A percentile compares a stretch with the other conserved stretches of the same genome.
These are phyloP conservation scores for Suillus cothurnatus DNA, from an alignment of 768 basidiomycete genomes.

Conservation along the genomic window DNA sequence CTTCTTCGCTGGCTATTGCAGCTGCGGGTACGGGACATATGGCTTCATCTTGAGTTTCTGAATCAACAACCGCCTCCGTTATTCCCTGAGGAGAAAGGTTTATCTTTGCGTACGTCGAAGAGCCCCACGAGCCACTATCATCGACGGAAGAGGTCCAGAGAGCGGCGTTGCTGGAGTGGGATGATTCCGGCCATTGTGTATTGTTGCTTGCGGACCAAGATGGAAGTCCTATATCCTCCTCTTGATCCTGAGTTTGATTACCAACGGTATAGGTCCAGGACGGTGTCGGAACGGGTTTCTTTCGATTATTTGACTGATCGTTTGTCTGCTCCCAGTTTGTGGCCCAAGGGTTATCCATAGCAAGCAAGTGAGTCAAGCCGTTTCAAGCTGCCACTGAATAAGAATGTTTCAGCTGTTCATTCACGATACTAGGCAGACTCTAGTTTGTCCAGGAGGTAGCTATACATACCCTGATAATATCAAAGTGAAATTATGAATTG, in stretches of 20 bases:
- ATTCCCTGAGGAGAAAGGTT: slow-evolving; percentile 3
- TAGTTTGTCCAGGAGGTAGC: background rate
- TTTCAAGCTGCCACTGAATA: background rate
- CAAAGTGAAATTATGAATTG: background rate
- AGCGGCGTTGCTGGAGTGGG: slow-evolving; percentile 39
- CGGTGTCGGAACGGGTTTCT: slow-evolving; percentile 8
- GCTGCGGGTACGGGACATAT: background rate
- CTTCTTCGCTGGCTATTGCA: slow-evolving; percentile 1
- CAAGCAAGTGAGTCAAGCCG: background rate
- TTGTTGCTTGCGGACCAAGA: slow-evolving; percentile 55
- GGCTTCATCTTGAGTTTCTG: slow-evolving; percentile 4
- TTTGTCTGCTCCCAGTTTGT: slow-evolving; percentile 65
- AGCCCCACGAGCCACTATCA: slow-evolving; percentile 9
- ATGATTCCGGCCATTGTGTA: slow-evolving; percentile 51
- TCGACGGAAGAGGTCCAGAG: slow-evolving; percentile 41
- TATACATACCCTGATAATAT: background rate
- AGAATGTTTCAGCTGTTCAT: background rate
- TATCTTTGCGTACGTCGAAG: slow-evolving; percentile 20
- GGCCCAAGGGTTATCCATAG: slow-evolving; percentile 79
- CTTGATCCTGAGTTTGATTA: slow-evolving; percentile 34
- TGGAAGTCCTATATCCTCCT: slow-evolving; percentile 58
- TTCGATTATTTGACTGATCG: slow-evolving; percentile 21
- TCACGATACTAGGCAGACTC: background rate
- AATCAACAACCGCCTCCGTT: background rate
- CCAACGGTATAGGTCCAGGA: slow-evolving; percentile 13